phyloP scores from a whole-genome alignment of 2,329 filamentous ascomycete species.

The Acrocalymma vagum region DNA sequence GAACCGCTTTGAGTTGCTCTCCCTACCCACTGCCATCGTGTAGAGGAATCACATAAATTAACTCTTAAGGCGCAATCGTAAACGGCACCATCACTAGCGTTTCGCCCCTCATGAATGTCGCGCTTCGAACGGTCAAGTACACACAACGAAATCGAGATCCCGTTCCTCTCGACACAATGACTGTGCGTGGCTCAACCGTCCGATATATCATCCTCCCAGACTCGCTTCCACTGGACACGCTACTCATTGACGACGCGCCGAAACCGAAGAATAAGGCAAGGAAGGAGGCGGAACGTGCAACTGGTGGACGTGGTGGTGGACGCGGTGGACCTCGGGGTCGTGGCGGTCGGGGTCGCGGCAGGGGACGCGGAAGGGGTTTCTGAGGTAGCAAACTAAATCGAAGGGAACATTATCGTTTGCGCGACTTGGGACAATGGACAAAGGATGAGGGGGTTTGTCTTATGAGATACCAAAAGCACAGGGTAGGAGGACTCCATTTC shows the following conservation, averaged over 20 bases:
- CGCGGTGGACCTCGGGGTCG: conserved; percentile 58
- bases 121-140: conserved; percentile 96
- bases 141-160: conserved; percentile 87
- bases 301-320: conserved; percentile 59
- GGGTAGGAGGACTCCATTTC: conserved; percentile 23
- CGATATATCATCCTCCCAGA: conserved; percentile 97
- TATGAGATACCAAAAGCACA: conserved; percentile 13
- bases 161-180: conserved; percentile 91
- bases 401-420: conserved; percentile 2
- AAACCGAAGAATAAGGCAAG: conserved; percentile 99
- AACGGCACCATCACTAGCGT: conserved; percentile 97
- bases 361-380: conserved; percentile 50
- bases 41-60: not conserved
- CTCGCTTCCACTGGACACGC: conserved; percentile 90
- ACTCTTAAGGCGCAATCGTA: conserved; percentile 80
- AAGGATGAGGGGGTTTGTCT: conserved; percentile 4
- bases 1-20: not conserved
- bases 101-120: conserved; percentile 98
- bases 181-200: conserved; percentile 94
- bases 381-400: conserved; percentile 9
- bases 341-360: conserved; percentile 52
- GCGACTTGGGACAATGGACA: conserved; percentile 8
- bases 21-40: no score
- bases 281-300: conserved; percentile 80
- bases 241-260: conserved; percentile 93